Conservation (phyloP, 352 stramenopile genomes). For the Peronosclerospora sorghi region DNA sequence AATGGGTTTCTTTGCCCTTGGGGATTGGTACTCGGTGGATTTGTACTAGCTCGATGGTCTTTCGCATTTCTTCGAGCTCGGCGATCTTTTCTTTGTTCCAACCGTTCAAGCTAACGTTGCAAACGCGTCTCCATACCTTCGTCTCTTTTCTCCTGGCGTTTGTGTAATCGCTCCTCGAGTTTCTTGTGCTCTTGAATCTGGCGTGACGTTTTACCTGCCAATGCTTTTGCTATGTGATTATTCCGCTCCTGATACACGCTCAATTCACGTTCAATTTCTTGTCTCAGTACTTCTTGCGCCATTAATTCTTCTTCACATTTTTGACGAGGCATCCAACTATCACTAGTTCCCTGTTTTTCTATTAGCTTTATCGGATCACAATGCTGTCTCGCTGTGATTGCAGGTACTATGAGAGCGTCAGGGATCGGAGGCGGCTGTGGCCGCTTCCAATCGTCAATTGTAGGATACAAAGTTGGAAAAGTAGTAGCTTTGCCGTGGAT, state of each 20-base stretch:
- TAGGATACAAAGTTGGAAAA: slow-evolving; percentile 17
- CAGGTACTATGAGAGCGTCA: slow-evolving; percentile 1
- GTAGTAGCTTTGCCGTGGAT: not conserved
- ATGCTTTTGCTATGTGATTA: slow-evolving; percentile 46
- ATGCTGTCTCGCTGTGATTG: not conserved
- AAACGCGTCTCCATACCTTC: slow-evolving; percentile 32
- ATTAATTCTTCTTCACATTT: slow-evolving; percentile 7
- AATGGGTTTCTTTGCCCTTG: too few relatives aligned
- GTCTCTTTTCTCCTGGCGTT: slow-evolving; percentile 38
- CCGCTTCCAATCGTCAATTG: slow-evolving; percentile 11
- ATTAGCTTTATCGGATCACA: not conserved
- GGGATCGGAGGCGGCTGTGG: not conserved
- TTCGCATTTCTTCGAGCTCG: slow-evolving; percentile 16
- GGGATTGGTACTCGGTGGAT: too few relatives aligned
- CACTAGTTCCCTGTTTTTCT: not conserved
- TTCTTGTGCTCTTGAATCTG: slow-evolving; percentile 41
- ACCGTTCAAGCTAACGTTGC: slow-evolving; percentile 39
- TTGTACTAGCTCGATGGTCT: slow-evolving; percentile 28
- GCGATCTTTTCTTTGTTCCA: slow-evolving; percentile 34
- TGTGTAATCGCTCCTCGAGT: slow-evolving; percentile 34
- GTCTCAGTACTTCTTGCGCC: slow-evolving; percentile 18
- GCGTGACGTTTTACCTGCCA: slow-evolving; percentile 54
- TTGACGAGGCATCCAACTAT: not conserved
- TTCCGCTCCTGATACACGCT: slow-evolving; percentile 32
- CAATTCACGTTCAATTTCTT: slow-evolving; percentile 31